Evolutionary conservation across 1,284 basidiomycete genomes (phyloP).

Genomic region (Moesziomyces sp.): DNA sequence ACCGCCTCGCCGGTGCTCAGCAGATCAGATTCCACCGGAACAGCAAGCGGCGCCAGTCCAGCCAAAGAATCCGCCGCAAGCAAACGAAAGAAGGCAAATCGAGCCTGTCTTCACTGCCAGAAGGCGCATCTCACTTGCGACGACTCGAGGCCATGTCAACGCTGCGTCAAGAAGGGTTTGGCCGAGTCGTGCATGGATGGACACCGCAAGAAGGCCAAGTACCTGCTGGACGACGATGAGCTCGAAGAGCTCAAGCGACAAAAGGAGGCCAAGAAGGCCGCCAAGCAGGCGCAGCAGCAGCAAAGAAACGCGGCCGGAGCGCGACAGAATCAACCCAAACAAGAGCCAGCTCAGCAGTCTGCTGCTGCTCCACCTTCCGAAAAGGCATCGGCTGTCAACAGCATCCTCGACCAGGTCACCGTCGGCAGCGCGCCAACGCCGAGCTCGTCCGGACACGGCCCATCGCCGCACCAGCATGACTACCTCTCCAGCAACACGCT

Average conservation of each 20-base stretch:
- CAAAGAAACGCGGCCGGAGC: constrained; percentile 9
- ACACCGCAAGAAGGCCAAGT: constrained; percentile 96
- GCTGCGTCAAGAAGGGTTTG: constrained; percentile 93
- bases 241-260: constrained; percentile 54
- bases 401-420: constrained; percentile 39
- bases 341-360: constrained; percentile 18
- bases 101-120: constrained; percentile 94
- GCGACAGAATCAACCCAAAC: constrained; percentile 15
- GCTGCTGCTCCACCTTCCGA: constrained; percentile 18
- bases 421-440: constrained; percentile 20
- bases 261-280: constrained; percentile 51
- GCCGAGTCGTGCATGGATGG: constrained; percentile 90
- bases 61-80: constrained; percentile 20
- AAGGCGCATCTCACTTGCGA: constrained; percentile 95
- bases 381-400: constrained; percentile 33
- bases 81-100: constrained; percentile 80
- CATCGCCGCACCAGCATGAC: constrained; percentile 43
- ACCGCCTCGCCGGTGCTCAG: constrained; percentile 10
- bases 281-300: constrained; percentile 28
- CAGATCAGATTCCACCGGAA: constrained; percentile 8
- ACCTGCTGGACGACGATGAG: constrained; percentile 71
- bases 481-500: constrained; percentile 46
- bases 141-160: constrained; percentile 91
- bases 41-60: not conserved
- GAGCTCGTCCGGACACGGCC: constrained; percentile 40